Base-by-base conservation (phyloP, 441 rosid species). In the Metrosideros polymorpha region DNA sequence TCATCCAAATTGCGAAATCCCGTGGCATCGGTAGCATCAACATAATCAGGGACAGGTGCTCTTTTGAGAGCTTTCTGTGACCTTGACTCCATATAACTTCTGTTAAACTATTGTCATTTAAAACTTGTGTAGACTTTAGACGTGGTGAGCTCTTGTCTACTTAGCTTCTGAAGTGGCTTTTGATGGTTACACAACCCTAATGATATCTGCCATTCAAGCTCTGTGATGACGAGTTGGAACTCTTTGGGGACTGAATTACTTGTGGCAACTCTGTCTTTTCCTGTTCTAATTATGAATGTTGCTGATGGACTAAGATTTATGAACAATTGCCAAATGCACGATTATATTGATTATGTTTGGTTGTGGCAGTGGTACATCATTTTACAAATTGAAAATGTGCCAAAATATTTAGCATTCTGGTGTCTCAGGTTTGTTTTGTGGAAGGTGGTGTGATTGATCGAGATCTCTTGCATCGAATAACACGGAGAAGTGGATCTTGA, bases 31-130 rank as follows among this genome's bases (percentile, higher is more conserved):
- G 91, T 87, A 96, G 92, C 88, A 89, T 96, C 86, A 96, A 96
- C 63, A 83, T 97, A 77, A 93, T 95, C 76, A 94, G 98, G 92
- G 99, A 97, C 89, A 96, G 96, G 98, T 96, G 86, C 49, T 51
- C 39, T 82, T 47, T 87, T 43, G 51, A 66, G 86, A 53, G n/a
- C 84, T 55, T 86, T 52, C 57, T 76, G 49, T 35, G 45, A 71
- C 29, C 22, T 43, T 86, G 56, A 57, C 27, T 71, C 45, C 3
- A 45, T 45, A 45, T 82, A 19, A 52, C 25, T 82, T 35, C 19
- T 51, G 82, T 71, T 43, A 45, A 30, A 51, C n/a, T n/a, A 52
- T 42, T 39, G 47, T 71, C 39, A n/a, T 19, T 71, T 10, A 39
- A 39, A 71, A 35, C 27, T 71, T 71, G 47, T 39, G 15, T 24